Evolutionary conservation across 176 grass and related monocot species (phyloP).

Genomic region (Zea mays): Zm-B73-REFERENCE-NAM-5.0 NC_050097.1:76091501-76092000

Average conservation of each 20-base stretch:
- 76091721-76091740: constrained; percentile 30
- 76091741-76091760: constrained; percentile 58
- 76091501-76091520: background rate
- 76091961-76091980: constrained; percentile 11
- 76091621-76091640: constrained; percentile 51
- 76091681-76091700: constrained; percentile 14
- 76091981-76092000: constrained; percentile 9
- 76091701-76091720: constrained; percentile 9
- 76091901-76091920: constrained; percentile 26
- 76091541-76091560: background rate
- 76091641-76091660: constrained; percentile 57
- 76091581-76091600: constrained; percentile 43
- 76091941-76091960: constrained; percentile 1
- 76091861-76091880: constrained; percentile 81
- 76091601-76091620: constrained; percentile 43
- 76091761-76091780: constrained; percentile 69
- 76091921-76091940: constrained; percentile 21
- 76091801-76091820: constrained; percentile 78
- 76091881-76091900: constrained; percentile 98
- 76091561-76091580: constrained; percentile 37
- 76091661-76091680: constrained; percentile 64
- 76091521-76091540: background rate
- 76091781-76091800: constrained; percentile 71
- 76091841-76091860: constrained; percentile 91
- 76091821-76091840: constrained; percentile 90